Conservation (phyloP, 1,284 basidiomycete species). For the Ceratobasidium sp. region DNA sequence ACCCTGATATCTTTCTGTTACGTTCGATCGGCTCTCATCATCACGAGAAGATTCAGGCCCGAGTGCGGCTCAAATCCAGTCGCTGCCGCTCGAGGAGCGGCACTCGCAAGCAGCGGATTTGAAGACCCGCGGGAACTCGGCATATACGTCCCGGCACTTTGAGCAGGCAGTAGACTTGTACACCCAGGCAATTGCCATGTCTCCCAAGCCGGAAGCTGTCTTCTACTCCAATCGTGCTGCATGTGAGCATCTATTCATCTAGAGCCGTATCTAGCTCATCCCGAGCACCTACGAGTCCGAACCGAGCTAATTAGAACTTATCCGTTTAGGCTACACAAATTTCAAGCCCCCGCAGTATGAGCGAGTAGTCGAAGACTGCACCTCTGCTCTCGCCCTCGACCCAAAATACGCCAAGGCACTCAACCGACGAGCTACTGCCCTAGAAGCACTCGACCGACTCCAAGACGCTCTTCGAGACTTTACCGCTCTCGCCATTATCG, state of each 20-base stretch:
- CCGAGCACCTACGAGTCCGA: neutral
- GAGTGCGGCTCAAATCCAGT: constrained; percentile 66
- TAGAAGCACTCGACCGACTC: constrained; percentile 80
- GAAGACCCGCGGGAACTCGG: constrained; percentile 90
- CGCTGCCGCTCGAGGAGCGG: constrained; percentile 68
- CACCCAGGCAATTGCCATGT: constrained; percentile 88
- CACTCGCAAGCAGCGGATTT: constrained; percentile 78
- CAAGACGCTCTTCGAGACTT: constrained; percentile 89
- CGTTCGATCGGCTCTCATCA: constrained; percentile 12
- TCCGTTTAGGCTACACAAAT: constrained; percentile 83
- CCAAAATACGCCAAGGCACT: constrained; percentile 92
- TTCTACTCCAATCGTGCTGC: constrained; percentile 98
- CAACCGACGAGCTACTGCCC: constrained; percentile 88
- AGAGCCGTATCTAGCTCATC: neutral
- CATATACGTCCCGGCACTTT: constrained; percentile 86
- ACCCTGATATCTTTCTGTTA: neutral
- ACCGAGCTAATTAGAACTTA: constrained; percentile 1
- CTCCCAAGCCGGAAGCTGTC: constrained; percentile 88
- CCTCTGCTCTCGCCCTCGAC: constrained; percentile 88
- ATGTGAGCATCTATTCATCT: constrained; percentile 64
- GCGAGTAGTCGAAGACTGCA: constrained; percentile 90
- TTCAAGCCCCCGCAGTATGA: constrained; percentile 86
- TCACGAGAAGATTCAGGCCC: constrained; percentile 57
- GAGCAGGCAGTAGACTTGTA: constrained; percentile 84
- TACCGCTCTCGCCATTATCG: constrained; percentile 94